A percentile compares a stretch with the other conserved stretches of the same genome.
phyloP scores from a whole-genome alignment of 2,329 filamentous ascomycete species.

The Penicillium sp. region DNA sequence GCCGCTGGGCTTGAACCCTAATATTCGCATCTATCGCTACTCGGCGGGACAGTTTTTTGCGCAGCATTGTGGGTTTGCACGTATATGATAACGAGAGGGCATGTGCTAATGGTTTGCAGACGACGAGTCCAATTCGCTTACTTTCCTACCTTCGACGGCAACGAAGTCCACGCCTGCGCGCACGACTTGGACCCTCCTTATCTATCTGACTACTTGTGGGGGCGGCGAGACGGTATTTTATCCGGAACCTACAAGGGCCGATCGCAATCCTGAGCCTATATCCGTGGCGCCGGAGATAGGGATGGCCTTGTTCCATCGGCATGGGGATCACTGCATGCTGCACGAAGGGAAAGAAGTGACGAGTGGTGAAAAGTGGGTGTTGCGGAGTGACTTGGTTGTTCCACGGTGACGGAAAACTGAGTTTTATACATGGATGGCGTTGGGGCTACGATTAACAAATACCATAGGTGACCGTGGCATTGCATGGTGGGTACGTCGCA shows the following conservation, averaged over 20 bases:
- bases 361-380: conserved; percentile 85
- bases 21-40: conserved; percentile 88
- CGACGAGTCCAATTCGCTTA: conserved; percentile 78
- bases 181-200: conserved; percentile 87
- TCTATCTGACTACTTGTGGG: conserved; percentile 80
- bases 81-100: neutral
- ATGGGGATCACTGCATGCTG: conserved; percentile 84
- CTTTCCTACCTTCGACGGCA: conserved; percentile 50
- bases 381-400: conserved; percentile 71
- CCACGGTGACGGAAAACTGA: conserved; percentile 24
- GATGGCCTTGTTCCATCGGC: conserved; percentile 80
- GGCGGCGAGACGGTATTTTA: conserved; percentile 94
- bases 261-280: conserved; percentile 59
- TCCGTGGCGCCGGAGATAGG: conserved; percentile 76
- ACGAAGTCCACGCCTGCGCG: conserved; percentile 52
- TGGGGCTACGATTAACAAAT: neutral
- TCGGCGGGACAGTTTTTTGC: conserved; percentile 85
- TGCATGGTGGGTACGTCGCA: neutral
- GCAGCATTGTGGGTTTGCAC: conserved; percentile 70
- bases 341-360: conserved; percentile 81
- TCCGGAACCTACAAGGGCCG: conserved; percentile 56
- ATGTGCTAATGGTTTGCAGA: conserved; percentile 52
- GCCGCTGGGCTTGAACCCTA: conserved; percentile 79
- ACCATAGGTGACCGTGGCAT: neutral
- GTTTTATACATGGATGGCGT: neutral